Percentiles rank a stretch among this genome's conserved stretches.
Evolutionary conservation across 257 asterid species (phyloP).

Genomic region (Solanum corneliomulleri): DNA sequence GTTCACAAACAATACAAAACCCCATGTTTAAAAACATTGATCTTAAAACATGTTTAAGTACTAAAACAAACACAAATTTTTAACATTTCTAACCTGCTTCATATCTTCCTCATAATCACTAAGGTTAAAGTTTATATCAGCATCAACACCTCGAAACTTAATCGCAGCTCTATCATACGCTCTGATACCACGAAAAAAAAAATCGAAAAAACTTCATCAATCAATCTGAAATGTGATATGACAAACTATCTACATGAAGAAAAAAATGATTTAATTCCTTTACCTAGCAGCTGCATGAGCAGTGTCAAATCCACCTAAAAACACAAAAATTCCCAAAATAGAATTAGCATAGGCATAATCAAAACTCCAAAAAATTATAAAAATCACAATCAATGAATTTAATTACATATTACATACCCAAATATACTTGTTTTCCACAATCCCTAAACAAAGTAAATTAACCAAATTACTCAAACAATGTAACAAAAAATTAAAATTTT

Average conservation of each 20-base stretch:
- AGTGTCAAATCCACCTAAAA: conserved; percentile 86
- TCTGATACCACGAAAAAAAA: not conserved
- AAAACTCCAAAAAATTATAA: not conserved
- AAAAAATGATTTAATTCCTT: not conserved
- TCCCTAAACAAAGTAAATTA: conserved; percentile 29
- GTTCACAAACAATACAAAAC: not conserved
- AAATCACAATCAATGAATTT: not conserved
- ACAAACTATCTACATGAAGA: not conserved
- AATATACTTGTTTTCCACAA: conserved; percentile 65
- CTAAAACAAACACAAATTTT: not conserved
- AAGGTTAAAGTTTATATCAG: conserved; percentile 30
- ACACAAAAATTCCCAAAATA: not conserved
- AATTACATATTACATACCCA: conserved; percentile 25
- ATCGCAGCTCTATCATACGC: conserved; percentile 40
- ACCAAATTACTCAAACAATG: not conserved
- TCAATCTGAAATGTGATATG: not conserved
- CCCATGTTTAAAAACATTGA: not conserved
- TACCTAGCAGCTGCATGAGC: conserved; percentile 87
- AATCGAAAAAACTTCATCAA: not conserved
- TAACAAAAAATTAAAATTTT: not conserved
- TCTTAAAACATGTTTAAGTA: not conserved
- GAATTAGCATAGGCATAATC: not conserved
- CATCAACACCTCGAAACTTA: conserved; percentile 37
- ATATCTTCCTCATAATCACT: conserved; percentile 39
- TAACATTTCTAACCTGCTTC: conserved; percentile 22